Conservation (phyloP, 2,329 filamentous ascomycete genomes). For the Ophiostoma perfectum region DNA sequence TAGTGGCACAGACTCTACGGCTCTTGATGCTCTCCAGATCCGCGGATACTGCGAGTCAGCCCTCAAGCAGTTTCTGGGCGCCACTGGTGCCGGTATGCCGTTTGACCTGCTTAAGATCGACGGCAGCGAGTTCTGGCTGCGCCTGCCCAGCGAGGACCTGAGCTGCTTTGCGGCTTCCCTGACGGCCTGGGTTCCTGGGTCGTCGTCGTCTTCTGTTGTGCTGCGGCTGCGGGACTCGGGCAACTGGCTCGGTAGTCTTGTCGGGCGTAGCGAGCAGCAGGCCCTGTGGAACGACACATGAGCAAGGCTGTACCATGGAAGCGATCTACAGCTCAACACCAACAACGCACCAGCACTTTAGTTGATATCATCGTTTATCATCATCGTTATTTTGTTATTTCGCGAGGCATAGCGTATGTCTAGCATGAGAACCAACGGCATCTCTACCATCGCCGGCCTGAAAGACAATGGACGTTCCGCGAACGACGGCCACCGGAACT, state of each 20-base stretch:
- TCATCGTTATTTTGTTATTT: no score
- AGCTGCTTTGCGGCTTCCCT: constrained; percentile 58
- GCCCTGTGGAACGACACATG: constrained; percentile 41
- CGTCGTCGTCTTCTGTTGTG: constrained; percentile 40
- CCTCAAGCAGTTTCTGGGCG: constrained; percentile 63
- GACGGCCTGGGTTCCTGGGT: constrained; percentile 56
- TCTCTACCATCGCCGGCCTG: no score
- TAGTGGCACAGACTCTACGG: constrained; percentile 12
- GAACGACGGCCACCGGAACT: no score
- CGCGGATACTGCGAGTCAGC: constrained; percentile 59
- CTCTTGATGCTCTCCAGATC: constrained; percentile 57
- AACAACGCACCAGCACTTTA: not conserved
- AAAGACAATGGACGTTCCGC: no score
- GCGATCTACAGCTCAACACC: not conserved
- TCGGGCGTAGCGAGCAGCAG: constrained; percentile 45
- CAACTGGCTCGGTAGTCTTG: constrained; percentile 58
- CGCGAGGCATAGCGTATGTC: no score
- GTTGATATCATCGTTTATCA: not conserved
- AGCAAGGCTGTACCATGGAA: not conserved
- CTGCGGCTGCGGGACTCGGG: constrained; percentile 54
- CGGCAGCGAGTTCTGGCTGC: constrained; percentile 55
- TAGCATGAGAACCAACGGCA: no score
- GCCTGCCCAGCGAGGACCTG: constrained; percentile 58
- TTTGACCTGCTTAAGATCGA: constrained; percentile 64
- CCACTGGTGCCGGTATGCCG: constrained; percentile 60